Conservation (phyloP, 2,329 filamentous ascomycete species). For the Coniella lustricola region DNA sequence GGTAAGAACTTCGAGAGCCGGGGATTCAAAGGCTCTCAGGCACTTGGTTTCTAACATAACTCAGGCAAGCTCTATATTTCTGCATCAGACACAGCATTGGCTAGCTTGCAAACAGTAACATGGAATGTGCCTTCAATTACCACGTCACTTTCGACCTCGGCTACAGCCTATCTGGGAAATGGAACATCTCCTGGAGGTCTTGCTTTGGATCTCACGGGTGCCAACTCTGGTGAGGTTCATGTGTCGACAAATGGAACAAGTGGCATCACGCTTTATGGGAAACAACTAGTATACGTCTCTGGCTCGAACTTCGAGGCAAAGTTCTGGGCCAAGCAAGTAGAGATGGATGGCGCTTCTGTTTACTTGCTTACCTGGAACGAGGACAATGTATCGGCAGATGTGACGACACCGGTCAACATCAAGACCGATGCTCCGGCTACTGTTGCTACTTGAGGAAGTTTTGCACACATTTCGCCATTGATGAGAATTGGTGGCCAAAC, state of each 20-base stretch:
- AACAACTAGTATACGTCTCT: conserved; percentile 5
- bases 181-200: background rate
- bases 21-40: too few species aligned
- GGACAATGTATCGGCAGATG: background rate
- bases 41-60: background rate
- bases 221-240: background rate
- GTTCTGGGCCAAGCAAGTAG: conserved; percentile 5
- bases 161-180: background rate
- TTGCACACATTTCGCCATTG: too few species aligned
- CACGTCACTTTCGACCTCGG: background rate
- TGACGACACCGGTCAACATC: background rate
- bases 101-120: background rate
- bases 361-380: conserved; percentile 6
- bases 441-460: background rate
- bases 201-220: background rate
- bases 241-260: background rate
- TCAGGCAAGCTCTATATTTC: conserved; percentile 3
- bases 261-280: conserved; percentile 1
- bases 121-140: conserved; percentile 4
- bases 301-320: conserved; percentile 1
- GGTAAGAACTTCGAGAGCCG: background rate
- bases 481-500: too few species aligned
- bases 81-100: background rate
- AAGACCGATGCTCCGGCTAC: conserved; percentile 2
- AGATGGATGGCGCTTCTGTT: background rate